A percentile compares a stretch with the other conserved stretches of the same genome.
Conservation (phyloP, 345 rosid species). For the Murraya paniculata region DNA sequence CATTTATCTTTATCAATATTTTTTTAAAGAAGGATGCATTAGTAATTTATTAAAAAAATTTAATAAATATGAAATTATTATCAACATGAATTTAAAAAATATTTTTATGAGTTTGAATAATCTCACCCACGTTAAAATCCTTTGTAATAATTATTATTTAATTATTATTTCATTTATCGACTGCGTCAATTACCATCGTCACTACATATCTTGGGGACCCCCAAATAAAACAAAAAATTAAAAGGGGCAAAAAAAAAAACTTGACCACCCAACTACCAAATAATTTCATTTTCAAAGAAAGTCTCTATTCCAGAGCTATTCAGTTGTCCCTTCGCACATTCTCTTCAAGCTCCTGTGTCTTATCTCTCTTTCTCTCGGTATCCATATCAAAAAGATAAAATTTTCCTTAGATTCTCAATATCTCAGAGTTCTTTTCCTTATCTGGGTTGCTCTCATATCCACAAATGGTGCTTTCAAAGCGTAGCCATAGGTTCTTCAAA, state of each 20-base stretch:
- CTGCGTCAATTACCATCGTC: neutral
- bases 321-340: neutral
- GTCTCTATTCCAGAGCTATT: neutral
- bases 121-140: too few relatives aligned
- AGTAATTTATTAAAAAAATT: too few relatives aligned
- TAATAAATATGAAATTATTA: too few relatives aligned
- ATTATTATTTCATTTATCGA: neutral
- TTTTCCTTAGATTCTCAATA: neutral
- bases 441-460: constrained; percentile 21
- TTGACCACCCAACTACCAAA: neutral
- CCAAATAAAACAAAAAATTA: neutral
- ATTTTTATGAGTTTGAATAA: too few relatives aligned
- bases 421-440: neutral
- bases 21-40: too few relatives aligned
- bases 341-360: neutral
- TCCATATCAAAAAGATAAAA: neutral
- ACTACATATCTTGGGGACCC: neutral
- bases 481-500: constrained; percentile 68
- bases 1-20: too few relatives aligned
- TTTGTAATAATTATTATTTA: neutral
- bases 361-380: neutral
- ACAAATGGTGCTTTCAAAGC: constrained; percentile 58
- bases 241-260: neutral
- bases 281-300: neutral
- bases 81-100: too few relatives aligned